Evolutionary conservation across 768 basidiomycete species (phyloP).

Genomic region (Tylopilus felleus): DNA sequence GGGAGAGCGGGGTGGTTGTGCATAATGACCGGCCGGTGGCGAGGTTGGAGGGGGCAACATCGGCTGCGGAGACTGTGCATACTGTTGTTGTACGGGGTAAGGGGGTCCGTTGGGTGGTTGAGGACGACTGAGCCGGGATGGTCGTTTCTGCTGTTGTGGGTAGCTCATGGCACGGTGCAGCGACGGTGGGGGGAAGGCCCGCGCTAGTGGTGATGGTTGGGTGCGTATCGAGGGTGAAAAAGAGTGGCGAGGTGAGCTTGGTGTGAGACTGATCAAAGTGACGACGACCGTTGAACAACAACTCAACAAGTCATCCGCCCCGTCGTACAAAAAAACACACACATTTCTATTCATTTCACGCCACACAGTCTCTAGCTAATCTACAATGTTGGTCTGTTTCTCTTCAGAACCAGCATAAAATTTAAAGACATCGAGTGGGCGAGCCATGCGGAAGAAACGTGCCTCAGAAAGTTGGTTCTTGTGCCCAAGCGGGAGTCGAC

Average conservation of each 20-base stretch:
- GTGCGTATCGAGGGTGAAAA: constrained; percentile 1
- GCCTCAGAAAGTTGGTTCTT: neutral
- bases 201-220: neutral
- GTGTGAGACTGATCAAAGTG: constrained; percentile 9
- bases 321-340: neutral
- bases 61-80: constrained; percentile 21
- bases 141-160: constrained; percentile 42
- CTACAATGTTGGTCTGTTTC: neutral
- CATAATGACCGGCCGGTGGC: constrained; percentile 14
- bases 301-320: constrained; percentile 16
- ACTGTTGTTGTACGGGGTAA: constrained; percentile 32
- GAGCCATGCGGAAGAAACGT: constrained; percentile 14
- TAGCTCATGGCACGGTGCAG: constrained; percentile 29
- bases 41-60: constrained; percentile 19
- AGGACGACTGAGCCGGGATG: constrained; percentile 28
- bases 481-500: neutral
- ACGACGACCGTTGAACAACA: neutral
- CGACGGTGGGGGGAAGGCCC: constrained; percentile 1
- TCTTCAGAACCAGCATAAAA: neutral
- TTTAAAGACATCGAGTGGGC: neutral
- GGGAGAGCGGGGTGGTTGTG: constrained; percentile 20
- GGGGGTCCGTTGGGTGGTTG: constrained; percentile 28
- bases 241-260: constrained; percentile 19
- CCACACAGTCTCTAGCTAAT: constrained; percentile 6
- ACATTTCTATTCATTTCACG: neutral